phyloP scores from a whole-genome alignment of 805 yeast genomes.

The Starmerella sirachaensis region DNA sequence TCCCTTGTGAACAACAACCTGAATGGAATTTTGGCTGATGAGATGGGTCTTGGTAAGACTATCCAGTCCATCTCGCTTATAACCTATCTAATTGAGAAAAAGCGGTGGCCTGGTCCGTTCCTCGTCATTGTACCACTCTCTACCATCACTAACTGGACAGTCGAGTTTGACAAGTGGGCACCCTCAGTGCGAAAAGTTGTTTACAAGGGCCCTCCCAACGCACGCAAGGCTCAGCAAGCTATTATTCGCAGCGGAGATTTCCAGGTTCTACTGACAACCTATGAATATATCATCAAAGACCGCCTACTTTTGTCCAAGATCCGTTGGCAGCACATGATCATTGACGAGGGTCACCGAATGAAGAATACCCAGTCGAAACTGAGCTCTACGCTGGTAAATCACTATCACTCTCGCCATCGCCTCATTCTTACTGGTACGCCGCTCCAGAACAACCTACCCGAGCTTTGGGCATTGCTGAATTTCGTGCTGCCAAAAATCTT shows the following conservation, averaged over 20 bases:
- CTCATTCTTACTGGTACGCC: conserved; percentile 96
- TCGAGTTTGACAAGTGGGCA: conserved; percentile 97
- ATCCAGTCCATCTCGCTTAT: conserved; percentile 84
- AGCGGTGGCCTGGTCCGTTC: conserved; percentile 71
- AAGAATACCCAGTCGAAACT: conserved; percentile 83
- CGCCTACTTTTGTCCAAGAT: conserved; percentile 64
- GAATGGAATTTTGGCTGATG: conserved; percentile 95
- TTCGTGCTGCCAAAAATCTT: conserved; percentile 92
- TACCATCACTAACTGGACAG: conserved; percentile 88
- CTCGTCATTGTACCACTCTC: conserved; percentile 90
- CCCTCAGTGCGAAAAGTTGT: conserved; percentile 71
- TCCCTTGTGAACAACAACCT: conserved; percentile 84
- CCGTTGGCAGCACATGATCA: conserved; percentile 94
- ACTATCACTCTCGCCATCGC: conserved; percentile 74
- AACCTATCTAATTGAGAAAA: conserved; percentile 67
- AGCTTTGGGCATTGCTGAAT: conserved; percentile 89
- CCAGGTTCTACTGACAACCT: conserved; percentile 83
- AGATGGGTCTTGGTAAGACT: conserved; percentile 97
- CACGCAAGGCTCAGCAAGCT: conserved; percentile 63
- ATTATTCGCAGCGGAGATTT: conserved; percentile 68
- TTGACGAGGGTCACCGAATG: conserved; percentile 98
- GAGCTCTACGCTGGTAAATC: conserved; percentile 69
- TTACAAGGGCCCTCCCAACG: conserved; percentile 85
- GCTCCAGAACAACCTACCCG: conserved; percentile 87
- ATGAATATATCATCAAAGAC: conserved; percentile 88